phyloP scores from a whole-genome alignment of 305 asterid genomes.

The Fraxinus sp. region DNA sequence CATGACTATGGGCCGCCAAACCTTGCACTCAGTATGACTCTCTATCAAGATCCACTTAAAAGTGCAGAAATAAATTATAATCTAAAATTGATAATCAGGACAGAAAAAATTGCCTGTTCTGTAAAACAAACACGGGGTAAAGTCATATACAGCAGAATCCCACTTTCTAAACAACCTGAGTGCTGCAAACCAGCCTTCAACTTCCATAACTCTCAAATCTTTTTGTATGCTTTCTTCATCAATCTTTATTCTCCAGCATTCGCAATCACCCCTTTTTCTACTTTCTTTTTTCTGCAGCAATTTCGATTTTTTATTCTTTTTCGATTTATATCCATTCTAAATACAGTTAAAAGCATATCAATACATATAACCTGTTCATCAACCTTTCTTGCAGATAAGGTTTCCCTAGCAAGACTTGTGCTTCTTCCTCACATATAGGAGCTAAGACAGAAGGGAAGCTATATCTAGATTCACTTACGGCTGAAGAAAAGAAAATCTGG shows the following conservation, averaged over 20 bases:
- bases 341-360: background rate
- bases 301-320: background rate
- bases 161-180: slow-evolving; percentile 9
- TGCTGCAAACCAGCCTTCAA: slow-evolving; percentile 14
- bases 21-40: slow-evolving; percentile 4
- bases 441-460: background rate
- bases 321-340: background rate
- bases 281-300: background rate
- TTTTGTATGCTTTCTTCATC: slow-evolving; percentile 7
- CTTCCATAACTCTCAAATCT: slow-evolving; percentile 7
- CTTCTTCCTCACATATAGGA: background rate
- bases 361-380: background rate
- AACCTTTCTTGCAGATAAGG: slow-evolving; percentile 14
- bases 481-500: slow-evolving; percentile 87
- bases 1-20: slow-evolving; percentile 28
- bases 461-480: slow-evolving; percentile 45
- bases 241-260: slow-evolving; percentile 4
- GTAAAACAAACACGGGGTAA: slow-evolving; percentile 11
- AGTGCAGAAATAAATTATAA: slow-evolving; percentile 17
- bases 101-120: slow-evolving; percentile 28
- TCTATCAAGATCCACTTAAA: slow-evolving; percentile 24
- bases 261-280: background rate
- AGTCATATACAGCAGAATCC: background rate
- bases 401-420: background rate
- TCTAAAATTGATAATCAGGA: slow-evolving; percentile 24